Evolutionary conservation across 106 monocot species (phyloP).

Genomic region (Dendrobium chrysotoxum): DNA sequence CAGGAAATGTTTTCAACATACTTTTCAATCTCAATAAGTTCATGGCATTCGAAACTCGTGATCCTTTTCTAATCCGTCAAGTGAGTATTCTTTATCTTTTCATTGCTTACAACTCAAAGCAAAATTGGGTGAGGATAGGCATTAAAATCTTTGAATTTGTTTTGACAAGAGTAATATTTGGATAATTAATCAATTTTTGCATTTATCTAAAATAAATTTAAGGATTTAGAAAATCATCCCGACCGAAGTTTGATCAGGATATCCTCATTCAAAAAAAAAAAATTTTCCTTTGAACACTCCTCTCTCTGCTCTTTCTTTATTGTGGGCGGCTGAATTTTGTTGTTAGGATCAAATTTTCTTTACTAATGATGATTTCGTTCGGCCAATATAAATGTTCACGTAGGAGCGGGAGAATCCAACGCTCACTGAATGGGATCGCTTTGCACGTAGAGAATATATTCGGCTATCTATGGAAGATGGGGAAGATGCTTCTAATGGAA

Average conservation of each 20-base stretch:
- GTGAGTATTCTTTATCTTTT: conserved; percentile 17
- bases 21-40: conserved; percentile 99
- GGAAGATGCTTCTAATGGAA: conserved; percentile 97
- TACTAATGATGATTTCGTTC: no score
- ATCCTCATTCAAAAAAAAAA: no score
- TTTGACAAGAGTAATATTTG: not conserved
- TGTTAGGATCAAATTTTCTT: no score
- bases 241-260: no score
- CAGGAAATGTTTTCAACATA: conserved; percentile 91
- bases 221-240: no score
- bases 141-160: not conserved
- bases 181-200: not conserved
- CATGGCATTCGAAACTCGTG: conserved; percentile 94
- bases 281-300: no score
- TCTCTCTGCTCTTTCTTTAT: not conserved
- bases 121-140: no score
- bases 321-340: not conserved
- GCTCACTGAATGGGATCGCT: conserved; percentile 98
- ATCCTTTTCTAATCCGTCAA: conserved; percentile 93
- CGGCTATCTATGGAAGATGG: conserved; percentile 96
- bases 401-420: conserved; percentile 93
- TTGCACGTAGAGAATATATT: conserved; percentile 93
- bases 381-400: not conserved
- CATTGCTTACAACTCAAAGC: not conserved
- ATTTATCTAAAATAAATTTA: not conserved